A percentile compares a stretch with the other conserved stretches of the same genome.
Evolutionary conservation across 2,329 filamentous ascomycete species (phyloP).

Genomic region (Aureobasidium melanogenum): DNA sequence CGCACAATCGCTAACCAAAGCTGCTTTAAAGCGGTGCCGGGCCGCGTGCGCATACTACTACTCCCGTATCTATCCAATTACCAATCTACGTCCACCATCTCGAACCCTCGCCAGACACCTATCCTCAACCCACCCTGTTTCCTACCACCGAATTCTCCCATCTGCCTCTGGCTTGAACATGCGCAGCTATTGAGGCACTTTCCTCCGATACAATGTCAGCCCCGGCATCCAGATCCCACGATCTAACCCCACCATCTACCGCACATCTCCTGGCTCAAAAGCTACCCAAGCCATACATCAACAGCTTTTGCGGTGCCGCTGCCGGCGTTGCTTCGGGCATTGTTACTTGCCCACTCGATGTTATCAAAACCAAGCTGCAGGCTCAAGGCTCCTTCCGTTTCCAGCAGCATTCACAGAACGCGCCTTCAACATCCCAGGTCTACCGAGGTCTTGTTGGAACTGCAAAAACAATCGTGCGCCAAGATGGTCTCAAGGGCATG

Average conservation of each 20-base stretch:
- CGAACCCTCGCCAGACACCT: background rate
- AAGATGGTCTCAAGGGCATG: conserved; percentile 83
- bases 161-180: conserved; percentile 9
- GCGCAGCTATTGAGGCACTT: conserved; percentile 3
- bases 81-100: background rate
- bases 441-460: conserved; percentile 87
- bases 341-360: conserved; percentile 92
- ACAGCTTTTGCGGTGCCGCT: conserved; percentile 76
- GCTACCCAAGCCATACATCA: conserved; percentile 53
- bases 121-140: background rate
- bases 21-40: conserved; percentile 8
- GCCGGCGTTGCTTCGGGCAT: conserved; percentile 90
- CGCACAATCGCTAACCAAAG: conserved; percentile 6
- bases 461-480: conserved; percentile 70
- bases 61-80: background rate
- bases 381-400: conserved; percentile 77
- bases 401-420: conserved; percentile 23
- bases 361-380: conserved; percentile 97
- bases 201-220: conserved; percentile 6
- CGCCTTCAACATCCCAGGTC: conserved; percentile 42
- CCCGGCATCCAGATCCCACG: conserved; percentile 20
- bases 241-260: conserved; percentile 16
- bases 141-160: background rate
- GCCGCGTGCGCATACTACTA: conserved; percentile 2
- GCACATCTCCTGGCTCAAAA: conserved; percentile 23